Base-by-base conservation (phyloP, 2,329 filamentous ascomycete species). In the Talaromyces funiculosus region DNA sequence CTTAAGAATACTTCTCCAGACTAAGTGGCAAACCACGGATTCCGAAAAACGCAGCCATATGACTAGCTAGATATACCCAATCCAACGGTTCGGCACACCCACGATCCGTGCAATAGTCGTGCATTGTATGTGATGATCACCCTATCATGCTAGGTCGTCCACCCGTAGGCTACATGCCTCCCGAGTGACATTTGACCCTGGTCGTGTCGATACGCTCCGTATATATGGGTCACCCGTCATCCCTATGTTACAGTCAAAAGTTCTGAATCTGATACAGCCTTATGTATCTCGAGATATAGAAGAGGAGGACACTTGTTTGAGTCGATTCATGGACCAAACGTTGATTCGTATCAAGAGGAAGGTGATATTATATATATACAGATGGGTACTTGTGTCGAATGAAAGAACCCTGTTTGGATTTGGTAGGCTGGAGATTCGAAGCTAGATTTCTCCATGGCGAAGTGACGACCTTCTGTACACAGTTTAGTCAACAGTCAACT, bases 331-430 rank as follows among this genome's bases (percentile, higher is more conserved):
- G 3, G 12, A 22, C 14, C 5, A 16, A n/a, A 18, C 4, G 22
- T 33, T 40, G 35, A 38, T n/a, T n/a, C 51, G 3, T 6, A 35
- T 45, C 33, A 35, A 31, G 26, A 18, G 24, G 35, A 38, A 16
- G 54, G 64, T 45, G 64, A 65, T 24, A 77, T 72, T 31, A 64
- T 67, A 64, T 76, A 77, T 16, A 70, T 76, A 26, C 64, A 64
- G 33, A 77, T 76, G 0, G 75, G 74, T 22, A 75, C 73, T 47
- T 63, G 64, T 3, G 73, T 75, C 31, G 70, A 70, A 64, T 82
- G 80, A 63, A 82, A 82, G 53, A 82, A 77, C 0, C 79, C 74
- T 8, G 69, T 76, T 61, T 82, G 80, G 29, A 73, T 67, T 35
- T 77, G 71, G 29, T 73, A 70, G 3, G 74, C 64, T 16, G 77